phyloP scores from a whole-genome alignment of 108 stramenopile species.

The Discostella stelligeroides region DNA sequence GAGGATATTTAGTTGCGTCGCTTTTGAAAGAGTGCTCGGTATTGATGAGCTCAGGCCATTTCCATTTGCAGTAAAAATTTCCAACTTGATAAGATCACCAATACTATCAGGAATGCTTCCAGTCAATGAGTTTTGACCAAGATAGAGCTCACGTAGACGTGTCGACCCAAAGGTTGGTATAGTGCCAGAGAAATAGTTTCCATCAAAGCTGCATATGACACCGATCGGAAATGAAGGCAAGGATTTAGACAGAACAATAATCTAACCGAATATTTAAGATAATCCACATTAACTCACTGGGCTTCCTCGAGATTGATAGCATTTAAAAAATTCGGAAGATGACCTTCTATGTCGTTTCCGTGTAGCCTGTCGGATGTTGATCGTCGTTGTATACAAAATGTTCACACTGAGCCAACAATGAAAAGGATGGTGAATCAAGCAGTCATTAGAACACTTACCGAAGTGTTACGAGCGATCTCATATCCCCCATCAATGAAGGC shows the following conservation, averaged over 20 bases:
- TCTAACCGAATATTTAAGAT: too few species aligned
- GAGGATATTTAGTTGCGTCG: conserved; percentile 31
- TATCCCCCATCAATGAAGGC: conserved; percentile 17
- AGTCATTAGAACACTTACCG: background rate
- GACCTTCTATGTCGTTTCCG: conserved; percentile 35
- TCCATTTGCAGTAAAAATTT: conserved; percentile 34
- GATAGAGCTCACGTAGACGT: conserved; percentile 40
- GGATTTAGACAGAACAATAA: too few species aligned
- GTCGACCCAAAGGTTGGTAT: conserved; percentile 49
- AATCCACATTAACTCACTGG: conserved; percentile 15
- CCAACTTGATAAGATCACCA: conserved; percentile 37
- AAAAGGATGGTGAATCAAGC: background rate
- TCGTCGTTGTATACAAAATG: too few species aligned
- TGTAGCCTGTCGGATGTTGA: conserved; percentile 34
- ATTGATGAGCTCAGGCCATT: conserved; percentile 43
- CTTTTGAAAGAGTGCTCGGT: conserved; percentile 30
- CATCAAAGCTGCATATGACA: conserved; percentile 20
- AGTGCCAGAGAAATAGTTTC: conserved; percentile 40
- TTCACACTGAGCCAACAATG: too few species aligned
- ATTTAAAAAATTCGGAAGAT: conserved; percentile 33
- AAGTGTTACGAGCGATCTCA: conserved; percentile 31
- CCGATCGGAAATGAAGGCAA: background rate
- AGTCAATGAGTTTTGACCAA: conserved; percentile 50
- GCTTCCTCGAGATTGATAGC: conserved; percentile 34
- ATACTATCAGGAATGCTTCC: conserved; percentile 56